Evolutionary conservation across 2,329 filamentous ascomycete species (phyloP), one percentile per base, ranked within the genome.

Genomic region (Rhynchosporium agropyri): DNA sequence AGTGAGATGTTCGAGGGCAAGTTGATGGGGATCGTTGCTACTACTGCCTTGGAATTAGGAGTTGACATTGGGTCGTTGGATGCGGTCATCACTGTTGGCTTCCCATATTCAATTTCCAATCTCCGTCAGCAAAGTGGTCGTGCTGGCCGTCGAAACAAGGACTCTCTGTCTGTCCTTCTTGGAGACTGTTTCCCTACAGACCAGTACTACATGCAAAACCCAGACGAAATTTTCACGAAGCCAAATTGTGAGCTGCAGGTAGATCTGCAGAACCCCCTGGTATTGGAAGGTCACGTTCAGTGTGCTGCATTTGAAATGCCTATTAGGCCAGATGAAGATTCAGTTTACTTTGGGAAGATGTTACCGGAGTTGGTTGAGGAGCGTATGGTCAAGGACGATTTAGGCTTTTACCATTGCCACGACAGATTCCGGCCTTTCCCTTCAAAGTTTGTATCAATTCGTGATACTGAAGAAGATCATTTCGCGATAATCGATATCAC

Each of bases 1-100:
- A 86, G 84, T 31, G 93, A 98, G 74, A 98, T 99, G 95, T 99
- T 99, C 70, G 90, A 96, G 61, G 95, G 95, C 0, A 95, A 93
- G 71, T 81, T 99, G 1, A 83, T 97, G 65, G 95, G 95, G 0
- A 96, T 99, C 62, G 88, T 99, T 38, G 94, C 94, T 2, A 99
- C 95, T 0, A 96, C 89, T 60, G 95, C 95, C 0, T 81, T 99
- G 2, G 95, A 99, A 74, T 80, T 99, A 1, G 95, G 95, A 33
- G 91, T 99, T 48, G 95, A 99, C 74, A 98, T 99, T 68, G 95
- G 95, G 15, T 91, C 89, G 1, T 80, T 99, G 8, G 95, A 99
- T 76, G 95, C 93, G 60, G 95, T 99, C 12, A 83, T 99, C 65
- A 97, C 91, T 0, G 90, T 96, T 73, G 94, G 94, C 0, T 99